phyloP scores from a whole-genome alignment of 2,329 filamentous ascomycete species.

The Fusarium sp. region DNA sequence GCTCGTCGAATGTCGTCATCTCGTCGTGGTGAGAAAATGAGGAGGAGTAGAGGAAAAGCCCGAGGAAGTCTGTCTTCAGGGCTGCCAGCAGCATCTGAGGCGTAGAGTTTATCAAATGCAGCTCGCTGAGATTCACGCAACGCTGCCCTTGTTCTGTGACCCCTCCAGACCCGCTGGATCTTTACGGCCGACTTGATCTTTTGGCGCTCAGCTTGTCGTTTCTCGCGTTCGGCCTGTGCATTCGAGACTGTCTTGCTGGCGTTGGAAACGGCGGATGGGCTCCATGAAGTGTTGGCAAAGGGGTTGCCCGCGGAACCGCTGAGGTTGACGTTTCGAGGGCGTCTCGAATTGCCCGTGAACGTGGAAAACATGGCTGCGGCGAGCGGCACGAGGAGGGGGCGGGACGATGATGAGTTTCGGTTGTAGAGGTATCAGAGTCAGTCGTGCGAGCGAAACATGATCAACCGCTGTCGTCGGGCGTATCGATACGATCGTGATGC shows the following conservation, averaged over 20 bases:
- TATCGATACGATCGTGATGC: slow-evolving; percentile 8
- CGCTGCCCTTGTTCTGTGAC: slow-evolving; percentile 71
- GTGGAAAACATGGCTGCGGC: slow-evolving; percentile 80
- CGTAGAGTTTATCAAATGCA: slow-evolving; percentile 72
- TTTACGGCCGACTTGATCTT: slow-evolving; percentile 77
- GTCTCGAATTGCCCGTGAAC: slow-evolving; percentile 89
- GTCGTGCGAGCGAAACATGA: slow-evolving; percentile 25
- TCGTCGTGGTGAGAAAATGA: slow-evolving; percentile 59
- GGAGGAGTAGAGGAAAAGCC: slow-evolving; percentile 62
- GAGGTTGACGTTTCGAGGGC: slow-evolving; percentile 92
- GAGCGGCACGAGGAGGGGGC: slow-evolving; percentile 10
- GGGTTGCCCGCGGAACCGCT: slow-evolving; percentile 86
- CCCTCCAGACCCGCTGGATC: slow-evolving; percentile 87
- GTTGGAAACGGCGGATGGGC: slow-evolving; percentile 67
- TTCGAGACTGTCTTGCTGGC: slow-evolving; percentile 83
- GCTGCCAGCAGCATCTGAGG: slow-evolving; percentile 48
- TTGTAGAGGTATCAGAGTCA: slow-evolving; percentile 8
- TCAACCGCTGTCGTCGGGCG: slow-evolving; percentile 5
- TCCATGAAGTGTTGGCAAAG: slow-evolving; percentile 74
- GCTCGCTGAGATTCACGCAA: slow-evolving; percentile 69
- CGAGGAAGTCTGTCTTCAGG: slow-evolving; percentile 51
- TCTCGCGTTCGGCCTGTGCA: slow-evolving; percentile 86
- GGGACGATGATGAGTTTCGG: slow-evolving; percentile 9
- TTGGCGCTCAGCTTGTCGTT: slow-evolving; percentile 84
- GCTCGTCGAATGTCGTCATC: slow-evolving; percentile 63